These are phyloP conservation scores for Atkinsonella texensis DNA, from an alignment of 2,329 filamentous ascomycete species.

Conservation along the genomic window DNA sequence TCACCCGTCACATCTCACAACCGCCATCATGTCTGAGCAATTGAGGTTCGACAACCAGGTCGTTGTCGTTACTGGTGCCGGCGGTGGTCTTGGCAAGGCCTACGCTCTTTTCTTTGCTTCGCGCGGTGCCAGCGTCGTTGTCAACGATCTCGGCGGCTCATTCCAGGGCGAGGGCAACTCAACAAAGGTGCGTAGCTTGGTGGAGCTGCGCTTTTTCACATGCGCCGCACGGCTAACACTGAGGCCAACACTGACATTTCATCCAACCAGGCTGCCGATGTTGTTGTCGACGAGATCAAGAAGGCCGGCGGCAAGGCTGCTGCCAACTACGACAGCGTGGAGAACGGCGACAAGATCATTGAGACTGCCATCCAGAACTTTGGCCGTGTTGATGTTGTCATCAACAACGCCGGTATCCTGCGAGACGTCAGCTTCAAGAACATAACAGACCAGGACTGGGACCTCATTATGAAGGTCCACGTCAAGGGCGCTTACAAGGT, in stretches of 20 bases:
- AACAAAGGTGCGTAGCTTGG: constrained; percentile 50
- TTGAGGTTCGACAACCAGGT: constrained; percentile 77
- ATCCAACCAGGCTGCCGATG: constrained; percentile 57
- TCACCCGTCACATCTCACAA: constrained; percentile 8
- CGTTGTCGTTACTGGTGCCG: constrained; percentile 71
- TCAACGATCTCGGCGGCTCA: constrained; percentile 89
- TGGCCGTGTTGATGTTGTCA: constrained; percentile 82
- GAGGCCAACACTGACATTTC: neutral
- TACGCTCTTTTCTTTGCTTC: constrained; percentile 87
- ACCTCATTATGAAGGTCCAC: constrained; percentile 86
- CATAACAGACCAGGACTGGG: constrained; percentile 95
- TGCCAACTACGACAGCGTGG: constrained; percentile 93
- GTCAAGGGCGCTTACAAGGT: constrained; percentile 93
- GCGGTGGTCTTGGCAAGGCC: constrained; percentile 66
- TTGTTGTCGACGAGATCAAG: constrained; percentile 73
- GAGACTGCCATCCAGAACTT: constrained; percentile 70
- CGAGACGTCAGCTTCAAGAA: constrained; percentile 97
- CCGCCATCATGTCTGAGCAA: constrained; percentile 46
- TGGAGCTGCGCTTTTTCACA: neutral
- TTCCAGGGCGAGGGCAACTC: constrained; percentile 88
- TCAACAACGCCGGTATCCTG: constrained; percentile 96
- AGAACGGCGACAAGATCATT: constrained; percentile 89
- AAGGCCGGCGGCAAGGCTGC: constrained; percentile 87
- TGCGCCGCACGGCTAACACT: neutral
- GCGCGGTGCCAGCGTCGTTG: constrained; percentile 85